Percentiles rank a stretch among this genome's conserved stretches.
phyloP scores from a whole-genome alignment of 2,329 filamentous ascomycete genomes.

The Zymoseptoria pseudotritici region DNA sequence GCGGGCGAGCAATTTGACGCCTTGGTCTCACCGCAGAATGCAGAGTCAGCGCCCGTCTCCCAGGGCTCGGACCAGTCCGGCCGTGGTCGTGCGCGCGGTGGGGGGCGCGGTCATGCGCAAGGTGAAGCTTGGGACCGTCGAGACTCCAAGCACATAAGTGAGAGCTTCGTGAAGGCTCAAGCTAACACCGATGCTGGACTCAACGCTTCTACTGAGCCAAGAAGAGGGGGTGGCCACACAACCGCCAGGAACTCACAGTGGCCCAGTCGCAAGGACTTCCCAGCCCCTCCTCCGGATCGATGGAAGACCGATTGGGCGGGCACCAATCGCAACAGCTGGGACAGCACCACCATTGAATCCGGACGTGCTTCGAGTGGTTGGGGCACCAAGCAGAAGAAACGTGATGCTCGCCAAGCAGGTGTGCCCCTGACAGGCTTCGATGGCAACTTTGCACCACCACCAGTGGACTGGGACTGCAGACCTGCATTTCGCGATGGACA shows the following conservation, averaged over 20 bases:
- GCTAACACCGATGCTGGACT: neutral
- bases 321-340: conserved; percentile 5
- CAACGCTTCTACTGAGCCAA: neutral
- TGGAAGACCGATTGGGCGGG: conserved; percentile 14
- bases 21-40: neutral
- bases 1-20: neutral
- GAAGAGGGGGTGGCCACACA: neutral
- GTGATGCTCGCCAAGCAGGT: conserved; percentile 3
- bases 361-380: conserved; percentile 12
- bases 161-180: neutral
- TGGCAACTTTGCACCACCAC: conserved; percentile 40
- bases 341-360: conserved; percentile 9
- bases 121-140: neutral
- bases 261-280: conserved; percentile 12
- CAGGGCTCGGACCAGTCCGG: neutral
- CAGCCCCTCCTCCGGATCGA: conserved; percentile 13
- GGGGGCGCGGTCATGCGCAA: neutral
- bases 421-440: conserved; percentile 34
- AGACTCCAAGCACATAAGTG: neutral
- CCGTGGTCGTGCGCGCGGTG: neutral
- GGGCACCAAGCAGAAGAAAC: conserved; percentile 9
- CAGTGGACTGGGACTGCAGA: conserved; percentile 39
- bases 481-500: conserved; percentile 22
- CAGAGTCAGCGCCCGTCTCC: neutral
- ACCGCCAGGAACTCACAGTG: conserved; percentile 1